Evolutionary conservation across 2,329 filamentous ascomycete genomes (phyloP).

Genomic region (Penicillium sp.): DNA sequence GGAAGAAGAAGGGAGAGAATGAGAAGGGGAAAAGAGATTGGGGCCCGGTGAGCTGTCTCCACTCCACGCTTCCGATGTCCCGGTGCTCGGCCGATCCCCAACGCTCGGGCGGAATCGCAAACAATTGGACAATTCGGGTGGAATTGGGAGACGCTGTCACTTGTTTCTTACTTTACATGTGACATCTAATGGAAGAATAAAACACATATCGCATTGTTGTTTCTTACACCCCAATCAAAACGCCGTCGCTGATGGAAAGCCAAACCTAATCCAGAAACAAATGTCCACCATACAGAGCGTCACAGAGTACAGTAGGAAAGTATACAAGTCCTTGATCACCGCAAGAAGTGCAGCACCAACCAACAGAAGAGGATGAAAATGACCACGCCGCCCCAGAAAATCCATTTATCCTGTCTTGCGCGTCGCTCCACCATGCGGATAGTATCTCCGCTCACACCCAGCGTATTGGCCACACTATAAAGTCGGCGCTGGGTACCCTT

Average conservation of each 20-base stretch:
- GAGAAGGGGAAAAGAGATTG: slow-evolving; percentile 12
- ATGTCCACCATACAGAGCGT: background rate
- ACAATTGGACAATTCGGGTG: background rate
- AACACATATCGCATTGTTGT: background rate
- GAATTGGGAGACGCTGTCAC: background rate
- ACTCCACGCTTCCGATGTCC: slow-evolving; percentile 18
- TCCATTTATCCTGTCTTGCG: slow-evolving; percentile 96
- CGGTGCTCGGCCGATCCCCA: slow-evolving; percentile 19
- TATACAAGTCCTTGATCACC: slow-evolving; percentile 44
- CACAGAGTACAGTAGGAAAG: background rate
- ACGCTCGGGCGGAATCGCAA: slow-evolving; percentile 1
- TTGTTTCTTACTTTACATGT: background rate
- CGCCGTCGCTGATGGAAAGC: slow-evolving; percentile 32
- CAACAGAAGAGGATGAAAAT: slow-evolving; percentile 92
- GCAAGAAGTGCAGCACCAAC: slow-evolving; percentile 80
- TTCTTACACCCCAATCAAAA: slow-evolving; percentile 12
- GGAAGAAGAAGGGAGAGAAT: slow-evolving; percentile 19
- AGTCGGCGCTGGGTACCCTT: slow-evolving; percentile 90
- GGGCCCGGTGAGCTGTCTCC: slow-evolving; percentile 12
- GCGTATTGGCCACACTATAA: slow-evolving; percentile 89
- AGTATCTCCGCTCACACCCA: slow-evolving; percentile 91
- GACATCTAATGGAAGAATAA: background rate
- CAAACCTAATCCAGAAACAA: slow-evolving; percentile 1
- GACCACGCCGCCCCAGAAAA: slow-evolving; percentile 84
- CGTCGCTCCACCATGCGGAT: slow-evolving; percentile 94